These are phyloP conservation scores for Astrephomene gubernaculifera DNA, from an alignment of 139 green algal species.

Conservation along the genomic window DNA sequence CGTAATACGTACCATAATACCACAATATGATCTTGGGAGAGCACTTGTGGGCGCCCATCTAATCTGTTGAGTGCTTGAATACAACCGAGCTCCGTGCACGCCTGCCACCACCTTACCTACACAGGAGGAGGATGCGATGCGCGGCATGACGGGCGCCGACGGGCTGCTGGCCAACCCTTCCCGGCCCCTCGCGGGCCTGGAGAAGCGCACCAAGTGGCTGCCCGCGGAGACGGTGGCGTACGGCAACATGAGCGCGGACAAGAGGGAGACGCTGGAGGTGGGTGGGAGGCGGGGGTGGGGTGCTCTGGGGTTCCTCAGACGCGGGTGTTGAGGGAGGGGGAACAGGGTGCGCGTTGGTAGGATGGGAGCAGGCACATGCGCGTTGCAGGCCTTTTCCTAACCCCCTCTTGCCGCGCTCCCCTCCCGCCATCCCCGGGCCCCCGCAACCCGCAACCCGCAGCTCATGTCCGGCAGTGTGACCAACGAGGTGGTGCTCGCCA, in stretches of 20 bases:
- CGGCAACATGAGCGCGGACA: constrained; percentile 38
- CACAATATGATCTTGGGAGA: too few relatives aligned
- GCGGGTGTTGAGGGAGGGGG: too few relatives aligned
- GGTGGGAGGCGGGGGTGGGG: background rate
- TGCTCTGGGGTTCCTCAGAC: too few relatives aligned
- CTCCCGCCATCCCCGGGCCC: background rate
- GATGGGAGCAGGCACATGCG: too few relatives aligned
- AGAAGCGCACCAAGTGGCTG: constrained; percentile 48
- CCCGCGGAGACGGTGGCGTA: constrained; percentile 48
- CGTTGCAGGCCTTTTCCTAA: background rate
- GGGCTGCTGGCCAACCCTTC: constrained; percentile 57
- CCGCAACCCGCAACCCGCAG: background rate
- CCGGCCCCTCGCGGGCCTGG: constrained; percentile 56
- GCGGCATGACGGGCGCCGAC: constrained; percentile 46
- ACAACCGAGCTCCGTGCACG: too few relatives aligned
- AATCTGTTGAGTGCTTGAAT: too few relatives aligned
- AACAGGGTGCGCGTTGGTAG: too few relatives aligned
- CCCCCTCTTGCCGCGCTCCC: background rate
- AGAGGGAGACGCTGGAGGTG: constrained; percentile 32
- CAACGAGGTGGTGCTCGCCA: constrained; percentile 51
- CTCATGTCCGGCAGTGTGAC: constrained; percentile 27
- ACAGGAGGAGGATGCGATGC: constrained; percentile 56
- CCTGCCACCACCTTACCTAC: too few relatives aligned
- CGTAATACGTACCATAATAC: too few relatives aligned
- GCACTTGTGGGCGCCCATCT: too few relatives aligned